These are phyloP conservation scores for Wallacemonas sp. DNA, from an alignment of 208 protist genomes.

Conservation along the genomic window DNA sequence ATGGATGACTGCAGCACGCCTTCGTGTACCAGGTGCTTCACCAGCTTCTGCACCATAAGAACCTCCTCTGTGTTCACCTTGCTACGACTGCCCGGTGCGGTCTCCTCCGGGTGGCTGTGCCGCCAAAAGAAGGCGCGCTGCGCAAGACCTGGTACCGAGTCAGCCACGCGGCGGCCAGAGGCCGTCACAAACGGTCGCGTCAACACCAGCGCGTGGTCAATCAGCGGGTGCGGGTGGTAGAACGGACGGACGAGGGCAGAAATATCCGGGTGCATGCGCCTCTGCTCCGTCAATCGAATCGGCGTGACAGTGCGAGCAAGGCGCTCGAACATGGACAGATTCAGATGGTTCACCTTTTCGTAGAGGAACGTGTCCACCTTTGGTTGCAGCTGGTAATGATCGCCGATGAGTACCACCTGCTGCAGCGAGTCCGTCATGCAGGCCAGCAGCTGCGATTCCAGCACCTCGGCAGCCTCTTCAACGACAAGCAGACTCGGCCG, in stretches of 20 bases:
- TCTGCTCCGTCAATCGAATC: constrained; percentile 87
- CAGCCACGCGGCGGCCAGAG: constrained; percentile 24
- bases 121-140: constrained; percentile 88
- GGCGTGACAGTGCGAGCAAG: constrained; percentile 48
- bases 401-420: constrained; percentile 92
- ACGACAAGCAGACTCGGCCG: constrained; percentile 88
- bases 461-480: constrained; percentile 94
- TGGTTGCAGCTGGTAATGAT: constrained; percentile 93
- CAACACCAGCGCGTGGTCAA: constrained; percentile 60
- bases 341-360: constrained; percentile 85
- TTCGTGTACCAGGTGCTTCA: constrained; percentile 73
- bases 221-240: constrained; percentile 62
- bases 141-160: constrained; percentile 69
- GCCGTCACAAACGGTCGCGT: constrained; percentile 55
- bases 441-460: constrained; percentile 91
- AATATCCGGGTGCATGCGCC: constrained; percentile 89
- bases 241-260: constrained; percentile 85
- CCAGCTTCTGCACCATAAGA: constrained; percentile 72
- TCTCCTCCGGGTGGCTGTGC: constrained; percentile 82
- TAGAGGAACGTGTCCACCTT: constrained; percentile 91
- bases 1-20: constrained; percentile 90
- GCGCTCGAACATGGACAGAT: constrained; percentile 91
- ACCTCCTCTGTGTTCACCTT: constrained; percentile 89
- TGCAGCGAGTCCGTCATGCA: constrained; percentile 91
- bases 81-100: constrained; percentile 71